phyloP scores from a whole-genome alignment of 202 grass and related monocot genomes.

The Schoenoplectus tabernaemontani region DNA sequence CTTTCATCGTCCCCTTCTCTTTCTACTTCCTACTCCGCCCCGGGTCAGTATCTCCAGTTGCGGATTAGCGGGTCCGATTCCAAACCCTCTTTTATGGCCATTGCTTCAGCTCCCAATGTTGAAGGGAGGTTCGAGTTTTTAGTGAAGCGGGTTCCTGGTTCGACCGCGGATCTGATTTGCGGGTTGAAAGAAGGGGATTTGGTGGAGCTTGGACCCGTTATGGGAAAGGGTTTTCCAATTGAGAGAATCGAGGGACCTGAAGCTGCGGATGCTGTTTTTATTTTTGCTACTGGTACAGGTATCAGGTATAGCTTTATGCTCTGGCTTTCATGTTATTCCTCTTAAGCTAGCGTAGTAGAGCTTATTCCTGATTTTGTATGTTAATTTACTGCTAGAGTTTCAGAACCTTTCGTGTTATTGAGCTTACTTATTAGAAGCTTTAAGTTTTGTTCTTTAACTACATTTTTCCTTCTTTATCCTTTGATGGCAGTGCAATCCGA shows the following conservation, averaged over 20 bases:
- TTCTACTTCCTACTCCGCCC: conserved; percentile 32
- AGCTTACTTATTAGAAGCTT: not conserved
- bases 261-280: conserved; percentile 40
- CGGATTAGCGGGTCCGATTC: conserved; percentile 34
- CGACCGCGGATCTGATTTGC: conserved; percentile 70
- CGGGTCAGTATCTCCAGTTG: conserved; percentile 73
- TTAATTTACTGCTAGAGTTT: not conserved
- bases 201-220: conserved; percentile 67
- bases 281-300: conserved; percentile 79
- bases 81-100: conserved; percentile 73
- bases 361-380: not conserved
- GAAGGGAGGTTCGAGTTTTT: conserved; percentile 58
- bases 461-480: conserved; percentile 2
- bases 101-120: conserved; percentile 45
- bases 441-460: not conserved
- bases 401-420: not conserved
- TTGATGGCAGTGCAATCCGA: conserved; percentile 51
- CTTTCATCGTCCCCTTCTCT: conserved; percentile 50
- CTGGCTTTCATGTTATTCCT: not conserved
- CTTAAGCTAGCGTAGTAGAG: not conserved
- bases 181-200: conserved; percentile 48
- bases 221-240: conserved; percentile 61
- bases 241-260: conserved; percentile 45
- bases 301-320: conserved; percentile 40
- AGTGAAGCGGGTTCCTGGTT: conserved; percentile 56